Percentiles rank a stretch among this genome's conserved stretches.
Conservation (phyloP, 306 rosid species). For the Ormosia semicastrata region DNA sequence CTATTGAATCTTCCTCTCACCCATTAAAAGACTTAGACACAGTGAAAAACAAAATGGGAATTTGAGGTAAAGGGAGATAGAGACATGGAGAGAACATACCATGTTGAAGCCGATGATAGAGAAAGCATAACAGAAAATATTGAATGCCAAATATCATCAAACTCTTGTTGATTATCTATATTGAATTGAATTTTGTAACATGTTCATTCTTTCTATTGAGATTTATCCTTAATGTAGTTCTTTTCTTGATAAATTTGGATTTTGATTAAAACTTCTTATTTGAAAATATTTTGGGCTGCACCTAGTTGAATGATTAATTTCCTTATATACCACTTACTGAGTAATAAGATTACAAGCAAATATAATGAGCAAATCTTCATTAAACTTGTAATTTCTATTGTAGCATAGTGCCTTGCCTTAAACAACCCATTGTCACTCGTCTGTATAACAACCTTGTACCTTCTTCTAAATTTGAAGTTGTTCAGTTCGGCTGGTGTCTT, state of each 20-base stretch:
- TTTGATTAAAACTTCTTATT: not conserved
- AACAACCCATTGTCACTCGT: not conserved
- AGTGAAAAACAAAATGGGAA: too few species aligned
- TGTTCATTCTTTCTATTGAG: not conserved
- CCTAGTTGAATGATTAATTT: not conserved
- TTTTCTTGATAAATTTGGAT: not conserved
- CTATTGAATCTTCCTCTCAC: too few species aligned
- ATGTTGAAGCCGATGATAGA: too few species aligned
- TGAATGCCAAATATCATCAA: too few species aligned
- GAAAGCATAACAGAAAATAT: too few species aligned
- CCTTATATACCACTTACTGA: not conserved
- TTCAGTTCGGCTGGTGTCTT: constrained; percentile 97
- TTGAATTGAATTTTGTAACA: not conserved
- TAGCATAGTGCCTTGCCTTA: not conserved
- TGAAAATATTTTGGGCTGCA: not conserved
- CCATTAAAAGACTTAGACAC: too few species aligned
- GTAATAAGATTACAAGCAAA: not conserved
- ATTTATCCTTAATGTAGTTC: not conserved
- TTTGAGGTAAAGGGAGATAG: too few species aligned
- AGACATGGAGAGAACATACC: too few species aligned
- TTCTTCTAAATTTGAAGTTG: constrained; percentile 55
- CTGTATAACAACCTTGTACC: constrained; percentile 4
- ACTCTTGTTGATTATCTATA: too few species aligned
- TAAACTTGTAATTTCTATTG: not conserved
- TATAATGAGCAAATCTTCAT: not conserved